phyloP scores from a whole-genome alignment of 805 yeast species.

The Myxozyma neotropica region DNA sequence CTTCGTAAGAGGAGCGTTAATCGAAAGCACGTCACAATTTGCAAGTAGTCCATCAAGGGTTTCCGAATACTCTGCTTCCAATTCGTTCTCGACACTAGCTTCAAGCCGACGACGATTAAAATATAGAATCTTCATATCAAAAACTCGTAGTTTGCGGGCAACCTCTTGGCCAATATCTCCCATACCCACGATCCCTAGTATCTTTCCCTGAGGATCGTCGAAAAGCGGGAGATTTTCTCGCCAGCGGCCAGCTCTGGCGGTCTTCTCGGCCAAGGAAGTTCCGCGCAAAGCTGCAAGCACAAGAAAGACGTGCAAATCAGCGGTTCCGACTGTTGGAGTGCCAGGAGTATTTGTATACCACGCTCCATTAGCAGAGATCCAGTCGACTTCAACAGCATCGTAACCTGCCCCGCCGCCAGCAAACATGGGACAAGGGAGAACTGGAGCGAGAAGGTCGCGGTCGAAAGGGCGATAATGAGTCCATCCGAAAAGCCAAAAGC shows the following conservation, averaged over 20 bases:
- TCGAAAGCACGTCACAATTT: conserved; percentile 52
- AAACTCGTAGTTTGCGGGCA: conserved; percentile 53
- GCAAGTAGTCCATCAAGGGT: conserved; percentile 52
- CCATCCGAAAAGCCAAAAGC: conserved; percentile 48
- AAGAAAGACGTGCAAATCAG: conserved; percentile 57
- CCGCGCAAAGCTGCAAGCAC: conserved; percentile 57
- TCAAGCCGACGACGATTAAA: conserved; percentile 54
- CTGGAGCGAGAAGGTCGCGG: conserved; percentile 49
- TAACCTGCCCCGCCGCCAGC: conserved; percentile 54
- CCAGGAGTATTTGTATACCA: conserved; percentile 58
- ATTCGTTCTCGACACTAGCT: conserved; percentile 51
- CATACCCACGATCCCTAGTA: conserved; percentile 62
- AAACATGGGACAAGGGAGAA: conserved; percentile 50
- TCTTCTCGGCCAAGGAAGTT: conserved; percentile 48
- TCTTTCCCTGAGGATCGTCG: conserved; percentile 43
- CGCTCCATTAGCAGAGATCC: conserved; percentile 48
- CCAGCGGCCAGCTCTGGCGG: conserved; percentile 53
- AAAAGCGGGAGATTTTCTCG: conserved; percentile 36
- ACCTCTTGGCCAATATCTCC: conserved; percentile 66
- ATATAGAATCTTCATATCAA: conserved; percentile 56
- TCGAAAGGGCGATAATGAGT: conserved; percentile 49
- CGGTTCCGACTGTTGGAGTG: conserved; percentile 58
- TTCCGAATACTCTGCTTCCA: conserved; percentile 43
- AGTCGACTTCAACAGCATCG: conserved; percentile 53
- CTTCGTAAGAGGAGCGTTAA: conserved; percentile 58